phyloP scores from a whole-genome alignment of 2,329 filamentous ascomycete genomes.

The Aspergillus japonicus region DNA sequence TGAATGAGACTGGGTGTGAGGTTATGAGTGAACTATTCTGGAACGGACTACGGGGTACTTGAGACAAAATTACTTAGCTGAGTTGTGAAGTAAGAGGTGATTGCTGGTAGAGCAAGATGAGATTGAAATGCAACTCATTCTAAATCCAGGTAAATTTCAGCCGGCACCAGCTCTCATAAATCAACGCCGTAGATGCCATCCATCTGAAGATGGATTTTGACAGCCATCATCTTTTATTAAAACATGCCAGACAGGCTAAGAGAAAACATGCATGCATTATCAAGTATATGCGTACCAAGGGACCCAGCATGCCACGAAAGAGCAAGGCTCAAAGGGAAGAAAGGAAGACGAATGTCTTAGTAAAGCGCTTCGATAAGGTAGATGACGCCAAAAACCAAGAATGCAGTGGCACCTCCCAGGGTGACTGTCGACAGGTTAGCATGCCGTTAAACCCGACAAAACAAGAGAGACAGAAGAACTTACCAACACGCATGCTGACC shows the following conservation, averaged over 20 bases:
- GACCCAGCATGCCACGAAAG: background rate
- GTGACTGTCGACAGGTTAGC: constrained; percentile 62
- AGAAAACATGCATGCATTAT: background rate
- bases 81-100: too few relatives aligned
- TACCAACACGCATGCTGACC: constrained; percentile 94
- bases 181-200: background rate
- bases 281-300: background rate
- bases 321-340: background rate
- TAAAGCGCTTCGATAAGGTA: constrained; percentile 81
- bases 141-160: background rate
- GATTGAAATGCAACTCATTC: background rate
- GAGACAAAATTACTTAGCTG: too few relatives aligned
- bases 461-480: constrained; percentile 43
- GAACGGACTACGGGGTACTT: too few relatives aligned
- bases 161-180: background rate
- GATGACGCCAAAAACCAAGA: constrained; percentile 86
- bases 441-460: background rate
- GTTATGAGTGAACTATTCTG: too few relatives aligned
- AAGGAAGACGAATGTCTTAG: constrained; percentile 21
- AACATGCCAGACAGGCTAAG: background rate
- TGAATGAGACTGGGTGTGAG: too few relatives aligned
- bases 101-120: background rate
- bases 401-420: constrained; percentile 84
- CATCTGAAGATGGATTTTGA: background rate
- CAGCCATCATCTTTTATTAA: background rate